Percentiles rank a stretch among this genome's conserved stretches.
Conservation (phyloP, 805 yeast species). For the Candida succiphila region DNA sequence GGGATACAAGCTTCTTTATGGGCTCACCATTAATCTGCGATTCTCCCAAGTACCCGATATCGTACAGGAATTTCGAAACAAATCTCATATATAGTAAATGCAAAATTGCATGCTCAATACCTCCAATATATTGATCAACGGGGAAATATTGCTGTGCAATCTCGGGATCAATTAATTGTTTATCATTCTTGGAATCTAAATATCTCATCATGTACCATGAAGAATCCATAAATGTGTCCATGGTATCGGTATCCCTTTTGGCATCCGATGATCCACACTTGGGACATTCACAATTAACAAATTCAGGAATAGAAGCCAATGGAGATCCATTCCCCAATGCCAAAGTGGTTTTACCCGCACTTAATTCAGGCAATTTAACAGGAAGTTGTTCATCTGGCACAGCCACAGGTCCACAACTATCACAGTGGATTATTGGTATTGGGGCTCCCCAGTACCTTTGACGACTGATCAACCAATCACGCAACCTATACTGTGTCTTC, state of each 20-base stretch:
- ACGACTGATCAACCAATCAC: slow-evolving; percentile 93
- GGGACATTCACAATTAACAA: slow-evolving; percentile 73
- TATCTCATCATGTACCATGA: slow-evolving; percentile 94
- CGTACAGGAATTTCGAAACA: slow-evolving; percentile 66
- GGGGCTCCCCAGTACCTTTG: slow-evolving; percentile 99
- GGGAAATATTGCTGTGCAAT: slow-evolving; percentile 53
- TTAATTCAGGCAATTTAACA: slow-evolving; percentile 58
- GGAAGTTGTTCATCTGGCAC: slow-evolving; percentile 88
- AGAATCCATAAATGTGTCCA: slow-evolving; percentile 98
- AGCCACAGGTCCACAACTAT: slow-evolving; percentile 78
- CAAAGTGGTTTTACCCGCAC: slow-evolving; percentile 39
- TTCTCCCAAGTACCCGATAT: slow-evolving; percentile 62
- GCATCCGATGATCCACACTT: slow-evolving; percentile 64
- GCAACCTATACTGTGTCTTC: slow-evolving; percentile 48
- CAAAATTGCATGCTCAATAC: slow-evolving; percentile 93
- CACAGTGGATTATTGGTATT: slow-evolving; percentile 88
- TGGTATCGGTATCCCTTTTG: slow-evolving; percentile 88
- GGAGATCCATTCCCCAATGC: too few relatives aligned
- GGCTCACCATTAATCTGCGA: slow-evolving; percentile 59
- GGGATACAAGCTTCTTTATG: slow-evolving; percentile 69
- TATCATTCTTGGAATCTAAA: slow-evolving; percentile 57
- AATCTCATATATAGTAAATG: slow-evolving; percentile 85
- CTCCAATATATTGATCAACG: slow-evolving; percentile 88
- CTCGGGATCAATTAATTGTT: slow-evolving; percentile 41
- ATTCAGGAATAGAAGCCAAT: slow-evolving; percentile 52